These are phyloP conservation scores for Purpureocillium takamizusanense DNA, from an alignment of 2,329 filamentous ascomycete genomes.

Conservation along the genomic window DNA sequence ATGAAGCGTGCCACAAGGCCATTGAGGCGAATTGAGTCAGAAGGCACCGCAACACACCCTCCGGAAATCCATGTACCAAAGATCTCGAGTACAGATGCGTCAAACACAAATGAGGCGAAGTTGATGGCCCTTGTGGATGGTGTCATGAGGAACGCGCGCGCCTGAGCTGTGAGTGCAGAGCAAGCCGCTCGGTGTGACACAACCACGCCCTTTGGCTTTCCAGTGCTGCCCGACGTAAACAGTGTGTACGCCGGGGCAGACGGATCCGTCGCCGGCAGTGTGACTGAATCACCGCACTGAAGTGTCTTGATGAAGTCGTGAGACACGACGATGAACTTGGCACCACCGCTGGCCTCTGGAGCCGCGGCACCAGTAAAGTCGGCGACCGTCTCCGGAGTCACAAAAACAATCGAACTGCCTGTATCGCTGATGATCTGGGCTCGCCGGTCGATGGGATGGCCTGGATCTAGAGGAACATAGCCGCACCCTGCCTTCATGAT, in stretches of 20 bases:
- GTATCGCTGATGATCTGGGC: background rate
- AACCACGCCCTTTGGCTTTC: constrained; percentile 34
- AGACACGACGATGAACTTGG: background rate
- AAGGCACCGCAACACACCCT: constrained; percentile 4
- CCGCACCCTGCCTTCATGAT: constrained; percentile 5
- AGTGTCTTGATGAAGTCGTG: background rate
- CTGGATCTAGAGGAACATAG: constrained; percentile 9
- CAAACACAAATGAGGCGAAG: constrained; percentile 8
- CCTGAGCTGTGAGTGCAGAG: background rate
- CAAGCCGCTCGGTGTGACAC: constrained; percentile 2
- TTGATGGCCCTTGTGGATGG: constrained; percentile 1
- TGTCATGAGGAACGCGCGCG: background rate
- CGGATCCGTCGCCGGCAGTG: background rate
- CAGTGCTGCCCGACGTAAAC: constrained; percentile 48
- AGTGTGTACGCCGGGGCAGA: constrained; percentile 23
- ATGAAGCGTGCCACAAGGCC: constrained; percentile 3
- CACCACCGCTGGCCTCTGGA: background rate
- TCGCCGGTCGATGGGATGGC: background rate
- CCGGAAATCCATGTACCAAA: constrained; percentile 2
- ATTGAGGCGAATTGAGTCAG: constrained; percentile 2
- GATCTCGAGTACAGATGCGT: constrained; percentile 1
- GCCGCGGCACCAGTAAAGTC: background rate
- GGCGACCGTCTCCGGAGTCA: background rate
- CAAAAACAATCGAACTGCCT: background rate
- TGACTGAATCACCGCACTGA: background rate